phyloP scores from a whole-genome alignment of 768 basidiomycete species.

The Lentinula aciculospora region DNA sequence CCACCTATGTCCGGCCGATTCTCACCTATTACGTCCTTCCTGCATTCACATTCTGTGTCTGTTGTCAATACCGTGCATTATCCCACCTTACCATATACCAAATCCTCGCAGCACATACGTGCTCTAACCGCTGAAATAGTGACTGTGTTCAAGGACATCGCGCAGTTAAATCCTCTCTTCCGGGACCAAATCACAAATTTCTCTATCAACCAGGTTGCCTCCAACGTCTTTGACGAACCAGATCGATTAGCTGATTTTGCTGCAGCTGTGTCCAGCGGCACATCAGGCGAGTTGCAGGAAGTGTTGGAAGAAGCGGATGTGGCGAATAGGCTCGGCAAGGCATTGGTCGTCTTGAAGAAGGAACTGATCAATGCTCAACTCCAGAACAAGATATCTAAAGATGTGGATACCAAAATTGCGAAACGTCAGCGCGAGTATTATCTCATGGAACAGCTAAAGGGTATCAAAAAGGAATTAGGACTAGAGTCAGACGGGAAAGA shows the following conservation, averaged over 20 bases:
- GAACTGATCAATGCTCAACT: constrained; percentile 96
- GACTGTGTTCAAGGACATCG: constrained; percentile 97
- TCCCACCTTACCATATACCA: constrained; percentile 73
- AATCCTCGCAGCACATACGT: constrained; percentile 83
- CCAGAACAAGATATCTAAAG: constrained; percentile 86
- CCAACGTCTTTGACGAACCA: constrained; percentile 95
- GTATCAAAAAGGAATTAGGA: constrained; percentile 93
- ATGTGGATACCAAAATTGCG: constrained; percentile 92
- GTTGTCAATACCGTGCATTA: constrained; percentile 88
- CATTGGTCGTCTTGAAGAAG: constrained; percentile 91
- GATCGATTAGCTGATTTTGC: constrained; percentile 97
- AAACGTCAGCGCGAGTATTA: constrained; percentile 94
- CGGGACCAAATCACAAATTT: constrained; percentile 98
- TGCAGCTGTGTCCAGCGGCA: constrained; percentile 92
- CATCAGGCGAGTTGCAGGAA: constrained; percentile 87
- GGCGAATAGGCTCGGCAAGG: constrained; percentile 86
- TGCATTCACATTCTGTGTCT: constrained; percentile 76
- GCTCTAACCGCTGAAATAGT: constrained; percentile 97
- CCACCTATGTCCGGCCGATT: background rate
- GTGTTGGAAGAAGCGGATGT: constrained; percentile 85
- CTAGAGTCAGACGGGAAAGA: constrained; percentile 96
- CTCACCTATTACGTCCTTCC: constrained; percentile 50
- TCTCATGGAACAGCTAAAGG: constrained; percentile 94
- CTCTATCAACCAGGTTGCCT: constrained; percentile 85
- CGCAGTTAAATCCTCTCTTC: constrained; percentile 94